Percentiles rank a stretch among this genome's conserved stretches.
Conservation (phyloP, 192 early-diverging fungal genomes). For the Chytriomyces sp. region DNA sequence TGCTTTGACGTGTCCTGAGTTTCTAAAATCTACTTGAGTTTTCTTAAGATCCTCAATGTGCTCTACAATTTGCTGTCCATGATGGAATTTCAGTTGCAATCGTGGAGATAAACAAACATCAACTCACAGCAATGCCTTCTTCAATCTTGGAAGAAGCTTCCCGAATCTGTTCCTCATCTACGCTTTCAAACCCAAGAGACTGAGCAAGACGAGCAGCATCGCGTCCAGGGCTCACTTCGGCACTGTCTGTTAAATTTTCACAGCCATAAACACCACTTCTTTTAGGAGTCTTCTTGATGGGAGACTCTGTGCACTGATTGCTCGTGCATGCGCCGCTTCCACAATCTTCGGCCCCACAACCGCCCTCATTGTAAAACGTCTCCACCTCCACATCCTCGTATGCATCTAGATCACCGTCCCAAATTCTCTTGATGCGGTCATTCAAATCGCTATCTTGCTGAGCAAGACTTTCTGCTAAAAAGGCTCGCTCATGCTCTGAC, state of each 20-base stretch:
- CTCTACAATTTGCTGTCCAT: conserved; percentile 17
- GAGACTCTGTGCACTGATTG: not conserved
- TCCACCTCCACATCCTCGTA: conserved; percentile 21
- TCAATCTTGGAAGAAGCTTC: conserved; percentile 11
- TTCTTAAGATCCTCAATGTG: conserved; percentile 18
- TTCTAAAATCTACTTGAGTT: conserved; percentile 13
- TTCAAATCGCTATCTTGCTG: not conserved
- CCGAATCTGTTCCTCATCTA: conserved; percentile 14
- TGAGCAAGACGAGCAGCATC: no score
- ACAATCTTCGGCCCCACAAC: not conserved
- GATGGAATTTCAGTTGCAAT: not conserved
- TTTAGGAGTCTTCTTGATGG: not conserved
- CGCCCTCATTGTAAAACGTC: not conserved
- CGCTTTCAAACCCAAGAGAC: not conserved
- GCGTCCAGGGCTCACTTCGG: conserved; percentile 8
- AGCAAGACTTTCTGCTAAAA: not conserved
- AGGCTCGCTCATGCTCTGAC: not conserved
- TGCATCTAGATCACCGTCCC: conserved; percentile 6
- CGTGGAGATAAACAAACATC: not conserved
- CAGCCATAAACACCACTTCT: not conserved
- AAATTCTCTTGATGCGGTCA: not conserved
- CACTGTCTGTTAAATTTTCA: not conserved
- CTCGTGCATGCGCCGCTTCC: not conserved
- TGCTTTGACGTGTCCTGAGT: conserved; percentile 11
- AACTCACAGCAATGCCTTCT: conserved; percentile 14